Evolutionary conservation across 345 rosid genomes (phyloP).

Genomic region (Excoecaria agallocha): DNA sequence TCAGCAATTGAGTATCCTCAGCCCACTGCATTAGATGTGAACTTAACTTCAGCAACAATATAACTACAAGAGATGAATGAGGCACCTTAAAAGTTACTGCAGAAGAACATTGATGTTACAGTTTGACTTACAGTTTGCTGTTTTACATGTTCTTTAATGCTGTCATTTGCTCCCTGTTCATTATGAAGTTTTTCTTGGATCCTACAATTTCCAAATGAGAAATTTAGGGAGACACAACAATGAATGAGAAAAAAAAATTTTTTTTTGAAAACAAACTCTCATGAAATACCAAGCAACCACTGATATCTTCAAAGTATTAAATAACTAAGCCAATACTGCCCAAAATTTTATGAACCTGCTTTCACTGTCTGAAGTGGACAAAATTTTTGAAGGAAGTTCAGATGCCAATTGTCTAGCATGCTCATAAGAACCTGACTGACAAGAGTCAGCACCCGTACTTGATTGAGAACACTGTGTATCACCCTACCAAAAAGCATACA

Average conservation of each 20-base stretch:
- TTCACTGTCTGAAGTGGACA: conserved; percentile 37
- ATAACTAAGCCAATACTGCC: neutral
- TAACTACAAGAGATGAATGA: conserved; percentile 1
- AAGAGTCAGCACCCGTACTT: conserved; percentile 35
- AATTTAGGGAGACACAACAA: neutral
- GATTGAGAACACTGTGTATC: conserved; percentile 44
- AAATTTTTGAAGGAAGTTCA: conserved; percentile 39
- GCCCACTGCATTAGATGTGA: conserved; percentile 35
- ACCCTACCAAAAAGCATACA: conserved; percentile 42
- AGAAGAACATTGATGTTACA: neutral
- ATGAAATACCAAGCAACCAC: conserved; percentile 6
- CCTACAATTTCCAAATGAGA: conserved; percentile 31
- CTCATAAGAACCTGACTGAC: conserved; percentile 34
- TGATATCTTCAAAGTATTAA: conserved; percentile 1
- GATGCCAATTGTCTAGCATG: conserved; percentile 39
- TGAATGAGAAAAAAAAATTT: neutral
- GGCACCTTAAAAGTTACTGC: neutral
- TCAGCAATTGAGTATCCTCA: conserved; percentile 32
- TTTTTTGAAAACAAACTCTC: too few species aligned
- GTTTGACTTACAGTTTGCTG: conserved; percentile 41
- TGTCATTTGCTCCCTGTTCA: conserved; percentile 32
- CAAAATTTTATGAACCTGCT: conserved; percentile 45
- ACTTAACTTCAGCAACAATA: conserved; percentile 16
- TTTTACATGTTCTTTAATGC: conserved; percentile 29
- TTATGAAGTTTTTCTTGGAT: conserved; percentile 32